Base-by-base conservation (phyloP, 768 basidiomycete species). In the Serendipita vermifera region DNA sequence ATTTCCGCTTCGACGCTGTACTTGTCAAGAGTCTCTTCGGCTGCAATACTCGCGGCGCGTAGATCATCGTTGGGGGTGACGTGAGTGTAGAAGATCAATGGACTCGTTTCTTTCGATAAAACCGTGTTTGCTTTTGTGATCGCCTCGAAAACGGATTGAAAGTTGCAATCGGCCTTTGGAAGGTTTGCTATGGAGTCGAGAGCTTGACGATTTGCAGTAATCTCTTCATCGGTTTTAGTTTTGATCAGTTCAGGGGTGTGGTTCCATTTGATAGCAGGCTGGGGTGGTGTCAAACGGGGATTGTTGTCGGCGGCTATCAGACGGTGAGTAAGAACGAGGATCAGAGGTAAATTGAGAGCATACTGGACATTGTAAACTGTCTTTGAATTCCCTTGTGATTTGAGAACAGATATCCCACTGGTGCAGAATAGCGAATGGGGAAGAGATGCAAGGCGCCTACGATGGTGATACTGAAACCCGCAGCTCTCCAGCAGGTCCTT, bases 61-160 rank as follows among this genome's bases (percentile, higher is more conserved):
- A 92, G 75, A 38, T 76, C 79, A 65, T 87, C 82, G 56, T 74
- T 72, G 1, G 80, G 71, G 26, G 86, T 84, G 26, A 91, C 87
- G 61, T 89, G 85, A 66, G 88, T 84, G 64, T 89, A 85, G 69
- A 93, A 92, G 0, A 73, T 68, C 17, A 87, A 72, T 0, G 83
- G 83, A 59, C 85, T 83, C 2, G 72, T 68, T 32, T 71, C 65
- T 5, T 65, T 59, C 41, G 80, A 76, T 24, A 81, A 70, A 15
- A 72, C 66, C 17, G 81, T 76, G 51, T 87, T 83, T 9, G 75
- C 77, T 22, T 73, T 63, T 0, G 82, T 77, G n/a, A 89, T 77
- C 7, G 75, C 70, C 17, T 54, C 43, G 60, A 62, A 62, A 3
- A 85, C 87, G 35, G 82, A 80, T 59, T 80, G 72, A 60, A 85